Conservation (phyloP, 345 rosid genomes). For the Cochlearia excelsa region DNA sequence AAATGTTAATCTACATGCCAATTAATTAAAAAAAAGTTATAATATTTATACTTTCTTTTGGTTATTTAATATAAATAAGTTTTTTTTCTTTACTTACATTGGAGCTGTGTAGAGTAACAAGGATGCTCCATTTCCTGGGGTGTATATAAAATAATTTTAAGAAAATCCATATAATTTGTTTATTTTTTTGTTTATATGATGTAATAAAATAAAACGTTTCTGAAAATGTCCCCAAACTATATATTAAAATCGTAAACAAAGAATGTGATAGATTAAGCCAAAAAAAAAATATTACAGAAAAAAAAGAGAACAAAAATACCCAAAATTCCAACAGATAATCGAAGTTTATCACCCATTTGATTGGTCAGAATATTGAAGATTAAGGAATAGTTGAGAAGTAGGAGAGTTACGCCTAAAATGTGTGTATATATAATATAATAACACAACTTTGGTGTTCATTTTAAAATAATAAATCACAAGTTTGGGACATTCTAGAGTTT, state of each 20-base stretch:
- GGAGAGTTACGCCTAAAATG: constrained; percentile 16
- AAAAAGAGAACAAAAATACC: constrained; percentile 34
- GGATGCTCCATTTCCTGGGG: constrained; percentile 78
- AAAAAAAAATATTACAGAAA: background rate
- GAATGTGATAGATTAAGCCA: background rate
- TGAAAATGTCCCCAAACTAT: no score
- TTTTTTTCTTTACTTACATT: constrained; percentile 40
- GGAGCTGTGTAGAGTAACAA: constrained; percentile 71
- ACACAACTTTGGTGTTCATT: constrained; percentile 14
- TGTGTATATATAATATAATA: constrained; percentile 18
- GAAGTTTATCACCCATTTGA: constrained; percentile 57
- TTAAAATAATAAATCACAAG: constrained; percentile 25
- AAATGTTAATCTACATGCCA: constrained; percentile 62
- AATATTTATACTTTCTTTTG: background rate
- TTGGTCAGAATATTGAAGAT: constrained; percentile 18
- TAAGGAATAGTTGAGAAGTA: constrained; percentile 11
- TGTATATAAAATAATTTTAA: background rate
- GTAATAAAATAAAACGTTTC: no score
- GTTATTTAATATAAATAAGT: background rate
- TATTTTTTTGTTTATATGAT: no score
- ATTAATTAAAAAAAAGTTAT: constrained; percentile 2
- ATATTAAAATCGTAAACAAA: no score
- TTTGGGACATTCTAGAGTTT: constrained; percentile 11
- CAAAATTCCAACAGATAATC: constrained; percentile 62
- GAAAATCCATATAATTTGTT: background rate